phyloP scores from a whole-genome alignment of 1,284 basidiomycete species.

The Phlebopus sp. region DNA sequence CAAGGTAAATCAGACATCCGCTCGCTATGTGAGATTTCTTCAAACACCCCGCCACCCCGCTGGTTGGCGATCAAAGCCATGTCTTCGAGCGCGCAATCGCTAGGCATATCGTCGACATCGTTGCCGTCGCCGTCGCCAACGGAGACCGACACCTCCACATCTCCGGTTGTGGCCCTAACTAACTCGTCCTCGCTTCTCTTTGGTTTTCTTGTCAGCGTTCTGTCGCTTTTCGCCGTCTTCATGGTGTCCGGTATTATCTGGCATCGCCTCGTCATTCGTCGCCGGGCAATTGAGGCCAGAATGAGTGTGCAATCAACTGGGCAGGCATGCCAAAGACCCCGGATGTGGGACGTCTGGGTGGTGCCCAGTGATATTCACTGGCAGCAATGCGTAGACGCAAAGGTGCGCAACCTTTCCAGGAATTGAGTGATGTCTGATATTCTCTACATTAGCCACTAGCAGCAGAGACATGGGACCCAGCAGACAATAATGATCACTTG shows the following conservation, averaged over 20 bases:
- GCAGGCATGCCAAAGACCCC: slow-evolving; percentile 14
- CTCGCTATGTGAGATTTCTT: neutral
- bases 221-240: slow-evolving; percentile 31
- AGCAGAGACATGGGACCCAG: slow-evolving; percentile 6
- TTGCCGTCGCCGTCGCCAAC: slow-evolving; percentile 7
- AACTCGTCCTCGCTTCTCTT: slow-evolving; percentile 29
- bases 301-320: slow-evolving; percentile 5
- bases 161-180: neutral
- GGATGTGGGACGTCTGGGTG: slow-evolving; percentile 23
- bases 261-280: slow-evolving; percentile 31
- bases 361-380: slow-evolving; percentile 5
- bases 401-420: slow-evolving; percentile 17
- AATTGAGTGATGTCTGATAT: neutral
- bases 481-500: neutral
- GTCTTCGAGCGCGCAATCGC: slow-evolving; percentile 17
- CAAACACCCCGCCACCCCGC: slow-evolving; percentile 8
- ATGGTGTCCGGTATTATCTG: slow-evolving; percentile 30
- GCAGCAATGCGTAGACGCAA: slow-evolving; percentile 18
- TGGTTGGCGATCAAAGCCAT: slow-evolving; percentile 16
- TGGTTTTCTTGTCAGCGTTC: slow-evolving; percentile 30
- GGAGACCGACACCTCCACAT: slow-evolving; percentile 2
- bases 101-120: neutral
- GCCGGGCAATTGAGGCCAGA: slow-evolving; percentile 25
- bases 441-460: slow-evolving; percentile 25
- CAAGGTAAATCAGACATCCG: neutral